Percentiles rank a stretch among this genome's conserved stretches.
Evolutionary conservation across 2,329 filamentous ascomycete species (phyloP).

Genomic region (Ascochyta koolunga): DNA sequence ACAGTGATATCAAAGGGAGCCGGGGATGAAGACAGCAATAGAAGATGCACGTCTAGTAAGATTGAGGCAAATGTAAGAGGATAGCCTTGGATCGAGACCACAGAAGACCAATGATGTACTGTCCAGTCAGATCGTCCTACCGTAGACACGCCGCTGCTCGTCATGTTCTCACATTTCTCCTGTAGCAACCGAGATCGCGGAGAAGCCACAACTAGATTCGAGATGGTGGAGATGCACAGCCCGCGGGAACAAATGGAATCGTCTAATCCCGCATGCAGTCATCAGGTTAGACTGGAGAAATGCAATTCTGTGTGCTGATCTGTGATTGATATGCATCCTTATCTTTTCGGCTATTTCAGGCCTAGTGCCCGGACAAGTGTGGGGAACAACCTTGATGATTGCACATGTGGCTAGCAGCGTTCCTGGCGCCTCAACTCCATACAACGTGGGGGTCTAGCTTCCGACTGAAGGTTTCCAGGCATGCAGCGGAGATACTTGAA

Average conservation of each 20-base stretch:
- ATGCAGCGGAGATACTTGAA: conserved; percentile 30
- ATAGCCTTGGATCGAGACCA: neutral
- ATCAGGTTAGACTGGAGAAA: conserved; percentile 21
- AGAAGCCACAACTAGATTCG: conserved; percentile 20
- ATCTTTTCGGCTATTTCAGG: conserved; percentile 37
- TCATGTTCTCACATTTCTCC: conserved; percentile 17
- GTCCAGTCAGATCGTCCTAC: conserved; percentile 6
- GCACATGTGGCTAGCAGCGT: conserved; percentile 12
- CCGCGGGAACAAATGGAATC: conserved; percentile 10
- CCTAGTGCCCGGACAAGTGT: conserved; percentile 25
- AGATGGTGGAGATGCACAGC: neutral
- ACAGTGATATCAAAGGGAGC: neutral
- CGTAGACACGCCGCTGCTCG: conserved; percentile 13
- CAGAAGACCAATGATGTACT: conserved; percentile 1
- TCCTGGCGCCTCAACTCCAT: conserved; percentile 18
- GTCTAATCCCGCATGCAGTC: conserved; percentile 24
- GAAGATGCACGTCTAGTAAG: conserved; percentile 2
- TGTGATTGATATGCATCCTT: conserved; percentile 40
- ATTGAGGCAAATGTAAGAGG: conserved; percentile 3
- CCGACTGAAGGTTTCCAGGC: neutral
- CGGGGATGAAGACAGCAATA: neutral
- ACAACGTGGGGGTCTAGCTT: conserved; percentile 25
- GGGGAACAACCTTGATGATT: neutral
- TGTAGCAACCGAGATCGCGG: conserved; percentile 18
- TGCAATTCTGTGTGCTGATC: conserved; percentile 23